A percentile compares a stretch with the other conserved stretches of the same genome.
Conservation (phyloP, 352 stramenopile species). For the Globisporangium emineosum region DNA sequence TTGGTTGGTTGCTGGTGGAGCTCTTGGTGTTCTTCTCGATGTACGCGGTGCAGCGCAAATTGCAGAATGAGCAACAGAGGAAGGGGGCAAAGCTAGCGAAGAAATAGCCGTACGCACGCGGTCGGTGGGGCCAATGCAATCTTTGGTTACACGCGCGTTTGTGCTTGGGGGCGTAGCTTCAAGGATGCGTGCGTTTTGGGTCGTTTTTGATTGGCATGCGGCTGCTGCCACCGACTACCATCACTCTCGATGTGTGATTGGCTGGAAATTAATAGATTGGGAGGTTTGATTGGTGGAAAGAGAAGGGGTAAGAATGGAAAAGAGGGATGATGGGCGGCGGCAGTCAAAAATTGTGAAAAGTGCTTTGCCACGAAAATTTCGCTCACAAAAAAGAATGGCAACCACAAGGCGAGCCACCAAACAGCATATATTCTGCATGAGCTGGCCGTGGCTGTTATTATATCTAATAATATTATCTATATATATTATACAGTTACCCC, state of each 20-base stretch:
- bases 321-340: neutral
- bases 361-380: neutral
- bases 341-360: neutral
- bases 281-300: neutral
- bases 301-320: neutral
- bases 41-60: conserved; percentile 11
- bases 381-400: neutral
- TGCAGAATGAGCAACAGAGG: conserved; percentile 14
- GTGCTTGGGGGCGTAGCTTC: too few species aligned
- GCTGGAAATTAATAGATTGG: neutral
- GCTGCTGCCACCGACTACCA: conserved; percentile 8
- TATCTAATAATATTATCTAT: too few species aligned
- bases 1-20: neutral
- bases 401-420: neutral
- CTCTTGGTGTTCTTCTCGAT: conserved; percentile 5
- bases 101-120: too few species aligned
- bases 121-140: too few species aligned
- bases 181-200: neutral
- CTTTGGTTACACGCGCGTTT: too few species aligned
- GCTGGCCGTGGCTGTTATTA: too few species aligned
- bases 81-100: neutral
- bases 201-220: neutral
- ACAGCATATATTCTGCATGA: too few species aligned
- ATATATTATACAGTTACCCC: too few species aligned
- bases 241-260: neutral